A percentile compares a stretch with the other conserved stretches of the same genome.
phyloP scores from a whole-genome alignment of 192 early-diverging fungal species.

The Coemansia sp. region DNA sequence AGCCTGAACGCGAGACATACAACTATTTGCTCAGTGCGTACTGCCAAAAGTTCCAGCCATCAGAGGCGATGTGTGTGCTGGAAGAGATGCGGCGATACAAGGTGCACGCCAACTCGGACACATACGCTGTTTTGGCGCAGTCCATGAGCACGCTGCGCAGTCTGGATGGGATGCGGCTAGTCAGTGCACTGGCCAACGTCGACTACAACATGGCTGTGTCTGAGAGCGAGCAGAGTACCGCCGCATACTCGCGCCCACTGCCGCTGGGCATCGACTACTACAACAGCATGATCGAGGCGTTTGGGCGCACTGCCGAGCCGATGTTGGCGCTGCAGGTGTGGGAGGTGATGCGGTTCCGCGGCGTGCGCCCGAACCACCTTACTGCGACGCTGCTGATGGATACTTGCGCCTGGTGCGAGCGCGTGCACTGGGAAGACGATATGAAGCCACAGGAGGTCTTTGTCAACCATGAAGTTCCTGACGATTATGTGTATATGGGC shows the following conservation, averaged over 20 bases:
- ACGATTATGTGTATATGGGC: conserved; percentile 41
- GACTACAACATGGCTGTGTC: conserved; percentile 47
- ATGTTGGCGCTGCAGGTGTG: conserved; percentile 44
- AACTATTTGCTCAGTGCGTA: conserved; percentile 40
- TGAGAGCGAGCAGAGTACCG: not conserved
- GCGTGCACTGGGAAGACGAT: conserved; percentile 50
- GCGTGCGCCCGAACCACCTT: conserved; percentile 36
- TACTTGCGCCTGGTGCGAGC: conserved; percentile 51
- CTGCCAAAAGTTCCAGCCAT: conserved; percentile 26
- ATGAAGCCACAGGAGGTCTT: conserved; percentile 29
- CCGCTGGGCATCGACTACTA: conserved; percentile 40
- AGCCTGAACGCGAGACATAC: conserved; percentile 28
- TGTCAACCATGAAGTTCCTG: conserved; percentile 27
- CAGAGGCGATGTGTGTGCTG: conserved; percentile 40
- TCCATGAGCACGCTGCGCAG: conserved; percentile 44
- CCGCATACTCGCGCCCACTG: conserved; percentile 8
- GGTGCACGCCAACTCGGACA: conserved; percentile 34
- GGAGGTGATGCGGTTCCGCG: conserved; percentile 53
- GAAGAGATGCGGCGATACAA: conserved; percentile 51
- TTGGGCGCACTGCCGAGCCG: conserved; percentile 44
- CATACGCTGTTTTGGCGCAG: conserved; percentile 33
- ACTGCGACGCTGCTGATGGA: conserved; percentile 52
- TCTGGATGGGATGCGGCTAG: conserved; percentile 41
- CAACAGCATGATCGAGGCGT: conserved; percentile 51
- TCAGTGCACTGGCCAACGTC: conserved; percentile 41